A percentile compares a stretch with the other conserved stretches of the same genome.
These are phyloP conservation scores for Yarrowia alimentaria DNA, from an alignment of 805 yeast species.

Conservation along the genomic window DNA sequence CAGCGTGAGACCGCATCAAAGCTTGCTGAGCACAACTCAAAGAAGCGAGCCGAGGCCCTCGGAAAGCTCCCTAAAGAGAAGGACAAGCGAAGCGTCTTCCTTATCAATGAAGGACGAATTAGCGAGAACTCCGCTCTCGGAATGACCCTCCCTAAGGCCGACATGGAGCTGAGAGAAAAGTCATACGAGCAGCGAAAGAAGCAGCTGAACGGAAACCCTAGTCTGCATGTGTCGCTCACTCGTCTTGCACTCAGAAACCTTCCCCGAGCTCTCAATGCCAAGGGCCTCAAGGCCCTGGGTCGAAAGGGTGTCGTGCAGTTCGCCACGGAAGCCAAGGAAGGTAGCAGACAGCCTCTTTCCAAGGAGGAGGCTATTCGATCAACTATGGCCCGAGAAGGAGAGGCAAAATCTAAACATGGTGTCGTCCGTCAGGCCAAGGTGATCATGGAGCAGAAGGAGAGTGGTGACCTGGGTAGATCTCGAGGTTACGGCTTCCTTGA, in stretches of 20 bases:
- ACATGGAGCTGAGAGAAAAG: conserved; percentile 82
- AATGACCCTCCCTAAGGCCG: conserved; percentile 60
- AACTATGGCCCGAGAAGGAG: conserved; percentile 48
- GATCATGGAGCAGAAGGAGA: conserved; percentile 85
- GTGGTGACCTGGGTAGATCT: conserved; percentile 83
- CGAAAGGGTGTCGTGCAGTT: conserved; percentile 93
- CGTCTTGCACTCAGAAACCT: conserved; percentile 91
- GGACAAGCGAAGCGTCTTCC: conserved; percentile 80
- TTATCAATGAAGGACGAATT: conserved; percentile 92
- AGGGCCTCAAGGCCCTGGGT: conserved; percentile 84
- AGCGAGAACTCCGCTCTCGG: conserved; percentile 79
- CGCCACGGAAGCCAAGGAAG: conserved; percentile 81
- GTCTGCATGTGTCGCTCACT: conserved; percentile 88
- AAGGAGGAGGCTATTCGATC: conserved; percentile 88
- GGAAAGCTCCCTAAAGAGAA: conserved; percentile 79
- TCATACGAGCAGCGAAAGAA: conserved; percentile 82
- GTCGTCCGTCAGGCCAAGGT: conserved; percentile 92
- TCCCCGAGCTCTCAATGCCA: conserved; percentile 88
- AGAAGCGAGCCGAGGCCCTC: conserved; percentile 65
- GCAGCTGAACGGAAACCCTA: conserved; percentile 86
- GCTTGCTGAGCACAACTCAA: conserved; percentile 70
- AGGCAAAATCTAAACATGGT: conserved; percentile 69
- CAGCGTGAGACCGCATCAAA: conserved; percentile 77
- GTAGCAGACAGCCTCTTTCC: conserved; percentile 74
- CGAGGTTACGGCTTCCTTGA: conserved; percentile 97